Conservation (phyloP, 208 protist genomes). For the Crithidia sp. region DNA sequence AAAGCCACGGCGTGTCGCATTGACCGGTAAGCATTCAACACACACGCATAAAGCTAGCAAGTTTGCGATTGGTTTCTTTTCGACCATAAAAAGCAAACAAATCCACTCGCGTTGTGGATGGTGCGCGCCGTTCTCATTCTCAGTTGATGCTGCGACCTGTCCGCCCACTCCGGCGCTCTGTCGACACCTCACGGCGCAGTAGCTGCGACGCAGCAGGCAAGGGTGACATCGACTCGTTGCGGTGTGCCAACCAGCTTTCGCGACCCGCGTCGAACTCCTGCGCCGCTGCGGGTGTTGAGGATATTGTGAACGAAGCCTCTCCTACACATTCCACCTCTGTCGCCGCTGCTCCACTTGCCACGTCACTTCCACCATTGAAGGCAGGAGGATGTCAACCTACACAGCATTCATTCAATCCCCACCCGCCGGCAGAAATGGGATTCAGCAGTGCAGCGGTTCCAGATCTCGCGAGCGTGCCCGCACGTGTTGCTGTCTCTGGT, state of each 20-base stretch:
- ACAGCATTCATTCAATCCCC: no score
- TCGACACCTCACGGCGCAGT: constrained; percentile 13
- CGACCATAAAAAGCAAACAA: background rate
- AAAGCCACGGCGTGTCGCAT: no score
- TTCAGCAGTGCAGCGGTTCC: no score
- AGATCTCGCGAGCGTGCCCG: background rate
- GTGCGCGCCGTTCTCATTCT: background rate
- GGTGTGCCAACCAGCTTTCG: background rate
- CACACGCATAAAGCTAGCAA: no score
- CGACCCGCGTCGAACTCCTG: background rate
- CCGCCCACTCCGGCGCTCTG: constrained; percentile 26
- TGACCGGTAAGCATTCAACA: no score
- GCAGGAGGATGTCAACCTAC: no score
- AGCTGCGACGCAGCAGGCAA: background rate
- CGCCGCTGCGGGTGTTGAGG: no score
- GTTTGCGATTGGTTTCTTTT: background rate
- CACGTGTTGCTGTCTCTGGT: background rate
- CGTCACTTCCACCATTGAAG: no score
- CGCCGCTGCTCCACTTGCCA: no score
- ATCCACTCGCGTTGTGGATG: background rate
- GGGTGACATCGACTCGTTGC: background rate
- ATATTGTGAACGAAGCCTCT: no score
- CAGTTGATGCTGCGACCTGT: constrained; percentile 20
- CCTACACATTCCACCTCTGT: no score
- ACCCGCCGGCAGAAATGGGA: no score